phyloP scores from a whole-genome alignment of 768 basidiomycete genomes.

The Chalciporus chontae region DNA sequence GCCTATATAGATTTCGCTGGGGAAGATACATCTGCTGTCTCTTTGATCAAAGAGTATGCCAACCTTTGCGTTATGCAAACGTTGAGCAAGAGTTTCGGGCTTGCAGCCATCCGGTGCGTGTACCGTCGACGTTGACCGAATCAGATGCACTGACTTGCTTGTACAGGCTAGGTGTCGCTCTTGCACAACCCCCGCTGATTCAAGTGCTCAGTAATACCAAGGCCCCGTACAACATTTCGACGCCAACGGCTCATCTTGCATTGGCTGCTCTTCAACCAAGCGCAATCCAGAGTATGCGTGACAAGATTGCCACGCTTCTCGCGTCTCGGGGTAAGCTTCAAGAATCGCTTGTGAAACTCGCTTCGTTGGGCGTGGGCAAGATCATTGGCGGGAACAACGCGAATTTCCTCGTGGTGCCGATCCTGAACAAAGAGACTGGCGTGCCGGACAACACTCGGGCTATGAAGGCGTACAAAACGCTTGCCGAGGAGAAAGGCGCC shows the following conservation, averaged over 20 bases:
- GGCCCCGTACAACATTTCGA: conserved; percentile 95
- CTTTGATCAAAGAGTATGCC: conserved; percentile 72
- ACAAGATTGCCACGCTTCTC: conserved; percentile 57
- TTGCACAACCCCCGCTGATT: conserved; percentile 87
- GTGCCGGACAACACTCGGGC: conserved; percentile 60
- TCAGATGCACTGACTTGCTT: not conserved
- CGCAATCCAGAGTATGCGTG: conserved; percentile 61
- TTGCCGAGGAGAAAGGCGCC: conserved; percentile 83
- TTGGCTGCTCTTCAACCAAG: conserved; percentile 67
- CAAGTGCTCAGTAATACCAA: conserved; percentile 93
- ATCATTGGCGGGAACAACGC: conserved; percentile 82
- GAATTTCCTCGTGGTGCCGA: conserved; percentile 85
- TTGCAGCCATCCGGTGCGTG: conserved; percentile 88
- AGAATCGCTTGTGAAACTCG: conserved; percentile 43
- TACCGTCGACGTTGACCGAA: not conserved
- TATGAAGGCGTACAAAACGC: conserved; percentile 62
- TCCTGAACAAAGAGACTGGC: conserved; percentile 46
- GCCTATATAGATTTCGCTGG: conserved; percentile 95
- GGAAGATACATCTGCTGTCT: conserved; percentile 56
- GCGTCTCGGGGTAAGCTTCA: conserved; percentile 57
- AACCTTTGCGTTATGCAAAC: conserved; percentile 97
- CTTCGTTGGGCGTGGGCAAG: conserved; percentile 54
- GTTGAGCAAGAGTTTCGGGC: conserved; percentile 91
- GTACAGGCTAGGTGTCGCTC: conserved; percentile 78
- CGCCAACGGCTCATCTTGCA: conserved; percentile 83